phyloP scores from a whole-genome alignment of 306 rosid genomes.

The Prunus mongolica region DNA sequence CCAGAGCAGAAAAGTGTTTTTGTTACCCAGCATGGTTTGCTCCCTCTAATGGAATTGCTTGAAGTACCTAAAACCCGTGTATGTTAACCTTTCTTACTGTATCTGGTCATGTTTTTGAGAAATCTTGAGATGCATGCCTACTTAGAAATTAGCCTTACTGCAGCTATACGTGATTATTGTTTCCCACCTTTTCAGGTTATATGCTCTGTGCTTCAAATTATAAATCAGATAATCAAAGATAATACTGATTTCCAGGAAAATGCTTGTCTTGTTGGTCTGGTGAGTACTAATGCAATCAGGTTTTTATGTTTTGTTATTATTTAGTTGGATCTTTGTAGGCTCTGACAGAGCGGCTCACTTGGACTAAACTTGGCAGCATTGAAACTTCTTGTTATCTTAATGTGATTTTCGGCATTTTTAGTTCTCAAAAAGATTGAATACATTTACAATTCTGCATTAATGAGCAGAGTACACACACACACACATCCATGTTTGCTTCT shows the following conservation, averaged over 20 bases:
- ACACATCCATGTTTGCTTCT: neutral
- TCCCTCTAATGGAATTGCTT: slow-evolving; percentile 84
- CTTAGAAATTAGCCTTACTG: slow-evolving; percentile 11
- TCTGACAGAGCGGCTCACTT: slow-evolving; percentile 5
- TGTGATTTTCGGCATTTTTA: neutral
- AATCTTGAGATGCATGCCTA: slow-evolving; percentile 13
- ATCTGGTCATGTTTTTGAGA: slow-evolving; percentile 10
- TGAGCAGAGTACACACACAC: neutral
- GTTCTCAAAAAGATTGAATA: slow-evolving; percentile 1
- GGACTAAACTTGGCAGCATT: neutral
- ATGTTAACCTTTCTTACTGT: slow-evolving; percentile 35
- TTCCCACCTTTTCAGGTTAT: slow-evolving; percentile 53
- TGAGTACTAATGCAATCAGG: slow-evolving; percentile 37
- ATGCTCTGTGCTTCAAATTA: slow-evolving; percentile 95
- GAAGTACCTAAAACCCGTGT: slow-evolving; percentile 87
- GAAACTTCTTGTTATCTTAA: neutral
- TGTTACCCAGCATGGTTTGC: slow-evolving; percentile 90
- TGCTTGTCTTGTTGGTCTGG: slow-evolving; percentile 98
- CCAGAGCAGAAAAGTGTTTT: slow-evolving; percentile 93
- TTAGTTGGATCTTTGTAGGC: slow-evolving; percentile 8
- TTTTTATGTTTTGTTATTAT: slow-evolving; percentile 18
- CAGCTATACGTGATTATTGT: neutral
- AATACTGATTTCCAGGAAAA: slow-evolving; percentile 91
- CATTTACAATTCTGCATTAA: neutral
- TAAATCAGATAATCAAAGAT: slow-evolving; percentile 87